Percentiles rank a stretch among this genome's conserved stretches.
Conservation (phyloP, 1,139 yeast species). For the Pichia sp. region DNA sequence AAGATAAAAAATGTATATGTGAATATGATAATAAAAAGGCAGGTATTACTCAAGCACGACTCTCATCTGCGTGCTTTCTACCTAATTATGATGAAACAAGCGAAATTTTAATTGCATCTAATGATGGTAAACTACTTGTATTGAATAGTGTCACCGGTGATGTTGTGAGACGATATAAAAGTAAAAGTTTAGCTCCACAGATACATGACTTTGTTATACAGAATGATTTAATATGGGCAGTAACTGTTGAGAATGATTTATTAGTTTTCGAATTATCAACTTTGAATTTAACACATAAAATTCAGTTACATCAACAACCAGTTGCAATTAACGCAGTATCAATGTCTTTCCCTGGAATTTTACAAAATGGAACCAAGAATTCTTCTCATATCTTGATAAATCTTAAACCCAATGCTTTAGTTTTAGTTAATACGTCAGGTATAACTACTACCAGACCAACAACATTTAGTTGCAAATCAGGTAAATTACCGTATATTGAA, state of each 20-base stretch:
- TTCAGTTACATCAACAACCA: slow-evolving; percentile 8
- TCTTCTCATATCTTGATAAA: slow-evolving; percentile 11
- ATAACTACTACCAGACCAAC: slow-evolving; percentile 1
- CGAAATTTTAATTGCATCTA: slow-evolving; percentile 14
- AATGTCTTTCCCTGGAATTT: slow-evolving; percentile 6
- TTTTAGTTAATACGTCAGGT: slow-evolving; percentile 7
- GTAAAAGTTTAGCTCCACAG: slow-evolving; percentile 9
- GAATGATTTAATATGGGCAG: slow-evolving; percentile 12
- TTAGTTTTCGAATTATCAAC: slow-evolving; percentile 10
- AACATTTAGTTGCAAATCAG: neutral
- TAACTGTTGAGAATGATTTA: slow-evolving; percentile 12
- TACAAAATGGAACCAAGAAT: neutral
- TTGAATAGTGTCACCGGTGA: neutral
- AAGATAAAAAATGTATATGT: slow-evolving; percentile 9
- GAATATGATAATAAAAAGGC: slow-evolving; percentile 7
- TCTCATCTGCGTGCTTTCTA: slow-evolving; percentile 8
- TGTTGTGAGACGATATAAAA: neutral
- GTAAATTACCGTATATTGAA: slow-evolving; percentile 14
- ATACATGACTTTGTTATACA: slow-evolving; percentile 15
- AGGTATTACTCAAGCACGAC: slow-evolving; percentile 5
- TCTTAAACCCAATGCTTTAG: slow-evolving; percentile 11
- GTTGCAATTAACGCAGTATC: slow-evolving; percentile 7
- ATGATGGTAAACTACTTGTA: slow-evolving; percentile 15
- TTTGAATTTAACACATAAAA: slow-evolving; percentile 8
- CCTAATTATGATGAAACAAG: slow-evolving; percentile 7